phyloP scores from a whole-genome alignment of 1,284 basidiomycete species.

The Cystobasidium sp. region DNA sequence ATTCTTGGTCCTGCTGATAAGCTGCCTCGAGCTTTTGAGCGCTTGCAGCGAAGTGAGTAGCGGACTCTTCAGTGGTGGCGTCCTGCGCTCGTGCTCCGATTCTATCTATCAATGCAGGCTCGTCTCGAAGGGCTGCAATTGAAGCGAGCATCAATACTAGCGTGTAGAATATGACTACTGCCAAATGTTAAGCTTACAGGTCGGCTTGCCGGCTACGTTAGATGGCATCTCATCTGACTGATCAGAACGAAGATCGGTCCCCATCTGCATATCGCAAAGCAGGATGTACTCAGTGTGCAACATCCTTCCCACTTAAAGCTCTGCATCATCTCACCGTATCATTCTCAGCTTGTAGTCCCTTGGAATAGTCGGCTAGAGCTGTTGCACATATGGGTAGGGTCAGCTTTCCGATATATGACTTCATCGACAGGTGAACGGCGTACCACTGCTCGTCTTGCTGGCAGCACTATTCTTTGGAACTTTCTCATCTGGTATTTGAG shows the following conservation, averaged over 20 bases:
- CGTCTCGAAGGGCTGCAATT: slow-evolving; percentile 15
- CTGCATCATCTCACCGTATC: not conserved
- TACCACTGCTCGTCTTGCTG: slow-evolving; percentile 38
- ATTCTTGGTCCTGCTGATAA: slow-evolving; percentile 36
- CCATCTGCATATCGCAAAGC: not conserved
- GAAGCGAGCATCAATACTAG: not conserved
- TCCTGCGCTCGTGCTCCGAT: slow-evolving; percentile 39
- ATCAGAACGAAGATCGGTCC: slow-evolving; percentile 8
- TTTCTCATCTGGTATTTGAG: slow-evolving; percentile 39
- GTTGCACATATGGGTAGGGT: not conserved
- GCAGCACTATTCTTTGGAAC: slow-evolving; percentile 41
- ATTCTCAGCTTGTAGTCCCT: slow-evolving; percentile 37
- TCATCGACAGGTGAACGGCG: slow-evolving; percentile 3
- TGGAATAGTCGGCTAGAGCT: slow-evolving; percentile 39
- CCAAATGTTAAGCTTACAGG: not conserved
- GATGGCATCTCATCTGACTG: slow-evolving; percentile 22
- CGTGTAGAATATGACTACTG: not conserved
- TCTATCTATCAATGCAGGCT: slow-evolving; percentile 36
- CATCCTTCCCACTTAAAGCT: not conserved
- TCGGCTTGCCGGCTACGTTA: slow-evolving; percentile 28
- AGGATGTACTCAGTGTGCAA: not conserved
- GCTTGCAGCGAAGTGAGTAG: slow-evolving; percentile 15
- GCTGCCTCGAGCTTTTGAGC: slow-evolving; percentile 40
- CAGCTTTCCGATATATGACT: not conserved
- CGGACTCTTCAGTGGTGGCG: slow-evolving; percentile 31